Conservation (phyloP, 2,329 filamentous ascomycete species). For the Fonsecaea pedrosoi region DNA sequence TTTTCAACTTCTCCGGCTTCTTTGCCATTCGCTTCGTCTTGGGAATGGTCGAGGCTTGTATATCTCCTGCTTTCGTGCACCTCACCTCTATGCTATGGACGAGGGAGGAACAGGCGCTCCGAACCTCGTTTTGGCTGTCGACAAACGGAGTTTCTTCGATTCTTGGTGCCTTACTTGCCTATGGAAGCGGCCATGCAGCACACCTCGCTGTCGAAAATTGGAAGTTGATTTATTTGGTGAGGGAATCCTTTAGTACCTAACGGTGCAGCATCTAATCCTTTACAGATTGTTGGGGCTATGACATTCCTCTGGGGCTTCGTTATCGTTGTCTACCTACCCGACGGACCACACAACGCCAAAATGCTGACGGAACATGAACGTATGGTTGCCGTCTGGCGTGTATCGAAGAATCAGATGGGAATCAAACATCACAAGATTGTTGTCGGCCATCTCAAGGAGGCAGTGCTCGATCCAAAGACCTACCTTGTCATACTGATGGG, state of each 20-base stretch:
- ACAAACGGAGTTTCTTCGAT: constrained; percentile 49
- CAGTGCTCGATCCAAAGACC: constrained; percentile 48
- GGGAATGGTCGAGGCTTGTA: constrained; percentile 51
- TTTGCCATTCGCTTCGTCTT: constrained; percentile 56
- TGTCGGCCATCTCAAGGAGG: constrained; percentile 49
- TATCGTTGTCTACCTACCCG: constrained; percentile 48
- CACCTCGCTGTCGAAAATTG: constrained; percentile 41
- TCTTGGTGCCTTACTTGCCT: constrained; percentile 48
- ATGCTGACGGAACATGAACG: constrained; percentile 50
- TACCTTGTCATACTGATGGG: constrained; percentile 52
- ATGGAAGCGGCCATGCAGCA: constrained; percentile 46
- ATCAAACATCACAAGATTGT: constrained; percentile 49
- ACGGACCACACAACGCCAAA: constrained; percentile 48
- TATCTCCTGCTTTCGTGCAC: constrained; percentile 43
- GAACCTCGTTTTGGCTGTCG: constrained; percentile 47
- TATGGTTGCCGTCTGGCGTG: constrained; percentile 50
- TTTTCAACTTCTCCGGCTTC: constrained; percentile 51
- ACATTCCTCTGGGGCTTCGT: constrained; percentile 54
- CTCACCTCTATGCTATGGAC: constrained; percentile 50
- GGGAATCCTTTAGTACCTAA: background rate
- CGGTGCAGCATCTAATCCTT: background rate
- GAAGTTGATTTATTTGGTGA: constrained; percentile 50
- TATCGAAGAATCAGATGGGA: constrained; percentile 52
- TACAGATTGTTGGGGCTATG: constrained; percentile 47
- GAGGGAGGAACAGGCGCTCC: constrained; percentile 47